Conservation (phyloP, 345 rosid species). For the Lepidium aucheri region DNA sequence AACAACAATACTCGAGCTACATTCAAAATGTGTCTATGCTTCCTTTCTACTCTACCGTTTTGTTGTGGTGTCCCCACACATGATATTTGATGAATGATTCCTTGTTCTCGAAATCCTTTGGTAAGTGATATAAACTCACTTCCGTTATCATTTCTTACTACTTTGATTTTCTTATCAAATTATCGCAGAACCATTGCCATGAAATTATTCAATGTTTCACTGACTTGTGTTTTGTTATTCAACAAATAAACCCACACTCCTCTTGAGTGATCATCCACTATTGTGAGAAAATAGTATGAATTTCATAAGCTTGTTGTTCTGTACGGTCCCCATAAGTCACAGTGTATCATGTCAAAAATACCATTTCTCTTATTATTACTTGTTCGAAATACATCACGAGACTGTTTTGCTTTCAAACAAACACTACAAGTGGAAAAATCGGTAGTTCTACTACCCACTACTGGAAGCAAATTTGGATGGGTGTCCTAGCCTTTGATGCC, state of each 20-base stretch:
- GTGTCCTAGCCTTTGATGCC: neutral
- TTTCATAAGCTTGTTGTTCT: neutral
- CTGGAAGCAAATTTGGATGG: neutral
- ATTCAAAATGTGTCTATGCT: no score
- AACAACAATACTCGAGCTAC: no score
- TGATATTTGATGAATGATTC: neutral
- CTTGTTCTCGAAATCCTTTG: neutral
- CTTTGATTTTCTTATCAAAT: neutral
- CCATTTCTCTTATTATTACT: neutral
- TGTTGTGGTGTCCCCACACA: neutral
- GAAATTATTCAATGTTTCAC: accelerated
- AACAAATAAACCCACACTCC: neutral
- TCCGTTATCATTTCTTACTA: neutral
- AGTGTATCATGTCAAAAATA: neutral
- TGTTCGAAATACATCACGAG: neutral
- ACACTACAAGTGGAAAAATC: neutral
- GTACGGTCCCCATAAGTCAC: neutral
- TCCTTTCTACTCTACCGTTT: neutral
- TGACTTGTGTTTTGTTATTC: neutral
- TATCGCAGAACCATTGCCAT: neutral
- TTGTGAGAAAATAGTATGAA: neutral
- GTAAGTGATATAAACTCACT: neutral
- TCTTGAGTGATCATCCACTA: neutral
- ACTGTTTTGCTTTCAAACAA: neutral
- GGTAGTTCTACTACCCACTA: neutral